Base-by-base conservation (phyloP, 768 basidiomycete genomes). In the Leccinum rimulosum region DNA sequence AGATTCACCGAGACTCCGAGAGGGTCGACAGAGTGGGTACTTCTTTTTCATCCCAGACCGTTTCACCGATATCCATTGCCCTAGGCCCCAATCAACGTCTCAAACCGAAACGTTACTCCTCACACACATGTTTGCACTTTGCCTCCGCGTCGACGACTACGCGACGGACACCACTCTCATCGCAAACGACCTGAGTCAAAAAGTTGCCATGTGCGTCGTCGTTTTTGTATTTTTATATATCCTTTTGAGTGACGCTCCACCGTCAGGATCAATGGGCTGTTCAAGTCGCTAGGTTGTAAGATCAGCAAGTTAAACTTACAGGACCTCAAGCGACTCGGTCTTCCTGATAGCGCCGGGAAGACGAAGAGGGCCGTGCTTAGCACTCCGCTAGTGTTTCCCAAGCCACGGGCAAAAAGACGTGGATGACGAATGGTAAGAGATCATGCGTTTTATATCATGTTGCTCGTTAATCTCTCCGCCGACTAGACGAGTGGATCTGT, bases 351-450 rank as follows among this genome's bases (percentile, higher is more conserved):
- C 33, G 84, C 82, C 3, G 85, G 80, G 8, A 82, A 82, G 38
- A 80, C 80, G 45, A 90, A 89, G 68, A 81, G 87, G 55, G 95
- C 94, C 0, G 76, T 88, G 1, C 78, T 98, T 56, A 83, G 75
- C 47, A 82, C 85, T 0, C 95, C 95, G 3, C 79, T 96, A 1
- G 79, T 82, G 61, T 97, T 97, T 75, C 95, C 94, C 0, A 91
- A 89, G 68, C 79, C 82, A 22, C 69, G 75, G 25, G 56, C 62
- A 28, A 77, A 68, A 62, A 74, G 76, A 54, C 72, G 74, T 11
- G 14, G 22, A 2, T 73, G 61, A 66, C 12, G 35, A n/a, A n/a
- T 49, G 50, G 56, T 28, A 1, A 55, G 54, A 22, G 49, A 35
- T 19, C 11, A 9, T 38, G 3, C 17, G 4, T 40, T 10, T 52